Percentiles rank a stretch among this genome's conserved stretches.
Evolutionary conservation across 371 early-diverging fungal species (phyloP).

Genomic region (Lichtheimia corymbifera): DNA sequence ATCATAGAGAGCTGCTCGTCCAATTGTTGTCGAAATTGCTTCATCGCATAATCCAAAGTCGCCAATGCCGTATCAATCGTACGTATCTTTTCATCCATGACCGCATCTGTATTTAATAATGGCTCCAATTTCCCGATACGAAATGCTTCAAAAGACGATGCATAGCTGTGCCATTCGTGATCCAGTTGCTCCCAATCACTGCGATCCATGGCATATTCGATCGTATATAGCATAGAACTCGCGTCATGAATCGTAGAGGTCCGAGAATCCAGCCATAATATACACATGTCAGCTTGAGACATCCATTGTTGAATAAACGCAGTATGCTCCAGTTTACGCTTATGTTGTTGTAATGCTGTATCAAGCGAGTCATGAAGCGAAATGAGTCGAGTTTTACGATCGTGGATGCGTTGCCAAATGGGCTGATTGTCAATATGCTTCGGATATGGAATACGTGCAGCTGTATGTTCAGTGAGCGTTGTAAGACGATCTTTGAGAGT

Average conservation of each 20-base stretch:
- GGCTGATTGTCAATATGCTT: background rate
- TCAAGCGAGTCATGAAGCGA: background rate
- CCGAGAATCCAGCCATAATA: background rate
- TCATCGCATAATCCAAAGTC: too few species aligned
- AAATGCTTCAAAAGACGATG: background rate
- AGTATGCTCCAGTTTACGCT: background rate
- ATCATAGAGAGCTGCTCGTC: background rate
- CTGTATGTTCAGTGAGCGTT: background rate
- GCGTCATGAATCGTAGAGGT: background rate
- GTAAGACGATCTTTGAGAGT: background rate
- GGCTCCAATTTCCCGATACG: background rate
- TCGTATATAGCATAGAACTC: too few species aligned
- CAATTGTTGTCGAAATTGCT: background rate
- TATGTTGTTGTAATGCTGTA: background rate
- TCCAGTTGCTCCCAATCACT: background rate
- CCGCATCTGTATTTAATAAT: background rate
- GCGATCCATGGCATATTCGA: background rate
- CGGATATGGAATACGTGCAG: constrained; percentile 9
- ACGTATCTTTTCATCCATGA: too few species aligned
- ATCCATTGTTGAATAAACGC: background rate
- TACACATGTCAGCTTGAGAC: background rate
- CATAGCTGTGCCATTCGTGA: constrained; percentile 1
- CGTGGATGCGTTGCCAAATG: background rate
- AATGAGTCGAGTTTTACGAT: background rate
- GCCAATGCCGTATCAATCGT: too few species aligned